phyloP scores from a whole-genome alignment of 768 basidiomycete genomes.

The Cyclocybe aegerita region DNA sequence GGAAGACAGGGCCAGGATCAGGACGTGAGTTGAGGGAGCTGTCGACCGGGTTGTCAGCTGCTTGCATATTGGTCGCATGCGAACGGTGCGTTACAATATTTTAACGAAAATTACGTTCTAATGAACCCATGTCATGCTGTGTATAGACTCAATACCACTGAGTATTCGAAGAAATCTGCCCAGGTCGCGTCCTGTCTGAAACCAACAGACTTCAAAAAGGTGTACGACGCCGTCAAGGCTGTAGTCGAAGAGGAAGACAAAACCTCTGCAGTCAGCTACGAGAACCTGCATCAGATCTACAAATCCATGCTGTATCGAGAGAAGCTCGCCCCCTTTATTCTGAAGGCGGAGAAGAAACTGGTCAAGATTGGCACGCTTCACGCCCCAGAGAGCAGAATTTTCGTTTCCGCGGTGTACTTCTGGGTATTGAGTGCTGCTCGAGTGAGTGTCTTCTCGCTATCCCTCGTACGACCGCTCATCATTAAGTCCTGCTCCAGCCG shows the following conservation, averaged over 20 bases:
- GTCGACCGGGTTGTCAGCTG: slow-evolving; percentile 42
- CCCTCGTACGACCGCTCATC: background rate
- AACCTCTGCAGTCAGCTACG: slow-evolving; percentile 18
- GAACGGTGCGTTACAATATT: slow-evolving; percentile 31
- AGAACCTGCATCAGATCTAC: slow-evolving; percentile 28
- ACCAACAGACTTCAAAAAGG: slow-evolving; percentile 26
- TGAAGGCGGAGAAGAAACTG: slow-evolving; percentile 34
- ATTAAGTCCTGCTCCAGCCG: slow-evolving; percentile 3
- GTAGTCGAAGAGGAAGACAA: slow-evolving; percentile 21
- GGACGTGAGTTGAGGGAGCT: slow-evolving; percentile 42
- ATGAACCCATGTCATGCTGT: background rate
- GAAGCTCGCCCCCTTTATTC: slow-evolving; percentile 23
- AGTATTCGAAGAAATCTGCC: slow-evolving; percentile 27
- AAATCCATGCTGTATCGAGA: slow-evolving; percentile 9
- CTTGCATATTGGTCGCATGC: slow-evolving; percentile 52
- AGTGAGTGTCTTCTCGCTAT: slow-evolving; percentile 23
- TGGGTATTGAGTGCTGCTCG: slow-evolving; percentile 43
- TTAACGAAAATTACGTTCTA: background rate
- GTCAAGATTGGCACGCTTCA: slow-evolving; percentile 20
- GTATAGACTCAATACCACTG: slow-evolving; percentile 30
- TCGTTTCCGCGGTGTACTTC: slow-evolving; percentile 41
- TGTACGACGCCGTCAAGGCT: slow-evolving; percentile 22
- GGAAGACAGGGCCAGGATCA: slow-evolving; percentile 48
- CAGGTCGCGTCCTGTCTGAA: slow-evolving; percentile 34
- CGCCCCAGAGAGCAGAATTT: slow-evolving; percentile 20